Conservation (phyloP, 2,329 filamentous ascomycete species). For the Neocatenulostroma microsporum region DNA sequence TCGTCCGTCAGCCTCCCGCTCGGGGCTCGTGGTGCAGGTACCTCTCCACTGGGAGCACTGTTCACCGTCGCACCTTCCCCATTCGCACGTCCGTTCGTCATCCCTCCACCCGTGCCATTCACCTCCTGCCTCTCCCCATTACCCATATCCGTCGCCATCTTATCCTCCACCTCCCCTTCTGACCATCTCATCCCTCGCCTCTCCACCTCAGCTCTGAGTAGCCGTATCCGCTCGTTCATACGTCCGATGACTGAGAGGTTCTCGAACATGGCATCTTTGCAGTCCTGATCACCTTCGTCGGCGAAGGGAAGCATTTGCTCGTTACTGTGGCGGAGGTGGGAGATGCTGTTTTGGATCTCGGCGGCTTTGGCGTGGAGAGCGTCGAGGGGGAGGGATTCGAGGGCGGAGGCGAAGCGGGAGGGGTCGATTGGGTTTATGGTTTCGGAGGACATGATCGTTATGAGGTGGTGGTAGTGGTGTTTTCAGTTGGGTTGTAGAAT, state of each 20-base stretch:
- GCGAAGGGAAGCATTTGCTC: constrained; percentile 63
- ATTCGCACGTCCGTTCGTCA: constrained; percentile 15
- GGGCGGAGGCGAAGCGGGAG: constrained; percentile 43
- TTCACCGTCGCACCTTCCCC: constrained; percentile 8
- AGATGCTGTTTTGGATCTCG: constrained; percentile 67
- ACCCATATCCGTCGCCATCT: constrained; percentile 12
- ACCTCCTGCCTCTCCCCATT: constrained; percentile 11
- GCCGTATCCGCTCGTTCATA: constrained; percentile 57
- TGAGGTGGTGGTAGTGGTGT: neutral
- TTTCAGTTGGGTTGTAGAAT: neutral
- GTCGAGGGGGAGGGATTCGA: constrained; percentile 58
- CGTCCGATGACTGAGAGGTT: constrained; percentile 61
- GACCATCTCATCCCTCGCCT: constrained; percentile 52
- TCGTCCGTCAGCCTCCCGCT: constrained; percentile 51
- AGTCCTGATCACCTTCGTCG: constrained; percentile 57
- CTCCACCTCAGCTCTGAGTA: constrained; percentile 59
- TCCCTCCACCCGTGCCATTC: constrained; percentile 9
- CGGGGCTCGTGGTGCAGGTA: constrained; percentile 7
- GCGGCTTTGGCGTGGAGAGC: constrained; percentile 66
- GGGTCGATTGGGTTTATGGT: constrained; percentile 24
- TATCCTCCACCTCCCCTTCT: constrained; percentile 21
- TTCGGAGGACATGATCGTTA: constrained; percentile 16
- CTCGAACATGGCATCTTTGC: constrained; percentile 64
- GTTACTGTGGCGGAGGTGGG: constrained; percentile 67
- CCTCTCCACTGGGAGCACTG: neutral